Evolutionary conservation across 2,329 filamentous ascomycete species (phyloP).

Genomic region (Tolypocladium cylindrosporum): DNA sequence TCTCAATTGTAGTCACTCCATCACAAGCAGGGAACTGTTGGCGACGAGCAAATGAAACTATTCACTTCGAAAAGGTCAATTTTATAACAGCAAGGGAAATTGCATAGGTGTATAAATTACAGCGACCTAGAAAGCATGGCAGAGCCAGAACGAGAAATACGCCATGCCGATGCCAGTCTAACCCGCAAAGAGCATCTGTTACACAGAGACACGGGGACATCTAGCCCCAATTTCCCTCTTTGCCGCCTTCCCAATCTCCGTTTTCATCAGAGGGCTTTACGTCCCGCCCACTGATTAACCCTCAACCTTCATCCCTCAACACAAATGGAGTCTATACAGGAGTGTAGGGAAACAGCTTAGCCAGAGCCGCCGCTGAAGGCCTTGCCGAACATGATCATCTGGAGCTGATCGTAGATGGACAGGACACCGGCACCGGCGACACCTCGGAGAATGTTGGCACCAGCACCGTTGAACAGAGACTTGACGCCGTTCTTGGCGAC

Average conservation of each 20-base stretch:
- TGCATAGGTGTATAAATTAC: constrained; percentile 55
- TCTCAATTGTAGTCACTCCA: too few species aligned
- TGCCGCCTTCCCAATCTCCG: constrained; percentile 36
- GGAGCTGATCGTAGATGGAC: constrained; percentile 99
- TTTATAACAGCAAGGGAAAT: constrained; percentile 33
- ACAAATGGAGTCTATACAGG: constrained; percentile 30
- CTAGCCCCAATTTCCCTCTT: constrained; percentile 31
- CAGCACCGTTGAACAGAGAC: constrained; percentile 99
- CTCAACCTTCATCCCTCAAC: constrained; percentile 18
- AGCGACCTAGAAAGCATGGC: constrained; percentile 42
- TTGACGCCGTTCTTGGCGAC: constrained; percentile 93
- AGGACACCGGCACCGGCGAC: constrained; percentile 99
- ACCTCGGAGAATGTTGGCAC: constrained; percentile 99
- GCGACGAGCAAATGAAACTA: too few species aligned
- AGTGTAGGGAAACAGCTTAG: constrained; percentile 29
- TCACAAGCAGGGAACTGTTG: too few species aligned
- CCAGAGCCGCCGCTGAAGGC: constrained; percentile 70
- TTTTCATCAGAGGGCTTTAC: constrained; percentile 28
- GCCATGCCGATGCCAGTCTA: constrained; percentile 40
- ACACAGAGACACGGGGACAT: constrained; percentile 28
- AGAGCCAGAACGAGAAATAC: constrained; percentile 33
- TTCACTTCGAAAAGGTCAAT: background rate
- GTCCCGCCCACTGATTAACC: constrained; percentile 25
- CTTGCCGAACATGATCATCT: constrained; percentile 99
- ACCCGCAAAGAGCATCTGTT: constrained; percentile 32